Evolutionary conservation across 2,329 filamentous ascomycete species (phyloP).

Genomic region (Dothistroma pini): DNA sequence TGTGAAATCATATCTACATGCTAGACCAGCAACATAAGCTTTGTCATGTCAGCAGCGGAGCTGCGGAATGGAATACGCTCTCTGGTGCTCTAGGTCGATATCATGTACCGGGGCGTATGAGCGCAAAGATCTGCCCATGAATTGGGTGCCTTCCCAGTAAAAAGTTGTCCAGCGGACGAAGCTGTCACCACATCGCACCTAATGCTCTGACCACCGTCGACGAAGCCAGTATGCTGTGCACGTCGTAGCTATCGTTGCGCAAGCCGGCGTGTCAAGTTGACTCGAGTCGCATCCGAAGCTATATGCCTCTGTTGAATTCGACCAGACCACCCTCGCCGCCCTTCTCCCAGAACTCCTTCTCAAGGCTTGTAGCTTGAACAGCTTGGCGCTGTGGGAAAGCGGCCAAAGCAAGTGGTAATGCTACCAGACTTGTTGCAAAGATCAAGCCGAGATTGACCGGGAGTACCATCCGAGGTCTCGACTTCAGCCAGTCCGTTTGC

Average conservation of each 20-base stretch:
- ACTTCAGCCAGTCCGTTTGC: slow-evolving; percentile 74
- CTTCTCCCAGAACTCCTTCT: slow-evolving; percentile 79
- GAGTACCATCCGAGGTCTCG: slow-evolving; percentile 69
- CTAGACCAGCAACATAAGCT: no score
- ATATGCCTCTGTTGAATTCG: slow-evolving; percentile 97
- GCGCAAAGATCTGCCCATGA: no score
- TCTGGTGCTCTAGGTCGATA: no score
- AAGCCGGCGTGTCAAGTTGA: background rate
- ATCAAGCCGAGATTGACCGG: slow-evolving; percentile 87
- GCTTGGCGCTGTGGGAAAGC: slow-evolving; percentile 90
- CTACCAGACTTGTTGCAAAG: slow-evolving; percentile 79
- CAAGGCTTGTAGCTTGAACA: slow-evolving; percentile 69
- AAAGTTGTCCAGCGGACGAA: background rate
- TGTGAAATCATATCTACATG: no score
- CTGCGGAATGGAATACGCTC: no score
- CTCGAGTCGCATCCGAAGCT: background rate
- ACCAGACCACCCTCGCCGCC: slow-evolving; percentile 78
- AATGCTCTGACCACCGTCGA: background rate
- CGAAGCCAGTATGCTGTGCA: background rate
- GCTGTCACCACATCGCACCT: background rate
- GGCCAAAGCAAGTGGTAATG: slow-evolving; percentile 81
- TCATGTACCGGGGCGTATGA: no score
- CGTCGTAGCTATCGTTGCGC: background rate
- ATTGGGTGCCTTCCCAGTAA: no score
- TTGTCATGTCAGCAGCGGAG: no score